A percentile compares a stretch with the other conserved stretches of the same genome.
Conservation (phyloP, 1,284 basidiomycete genomes). For the Apiotrichum akiyoshidainum region DNA sequence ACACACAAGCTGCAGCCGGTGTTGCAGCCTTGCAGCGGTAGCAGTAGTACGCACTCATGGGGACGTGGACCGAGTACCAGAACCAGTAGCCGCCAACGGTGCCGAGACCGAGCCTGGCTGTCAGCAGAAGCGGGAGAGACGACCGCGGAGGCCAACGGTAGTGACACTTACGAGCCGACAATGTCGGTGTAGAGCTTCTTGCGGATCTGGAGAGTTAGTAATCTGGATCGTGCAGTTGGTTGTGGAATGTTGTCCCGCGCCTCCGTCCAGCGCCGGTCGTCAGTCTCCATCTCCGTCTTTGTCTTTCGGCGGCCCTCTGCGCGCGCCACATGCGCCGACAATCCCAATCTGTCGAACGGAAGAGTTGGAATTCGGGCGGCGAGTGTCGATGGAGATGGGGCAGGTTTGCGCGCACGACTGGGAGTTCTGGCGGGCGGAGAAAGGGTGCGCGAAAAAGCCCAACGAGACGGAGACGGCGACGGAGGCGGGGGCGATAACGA, state of each 20-base stretch:
- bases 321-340: too few species aligned
- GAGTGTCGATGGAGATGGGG: neutral
- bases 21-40: neutral
- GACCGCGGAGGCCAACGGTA: neutral
- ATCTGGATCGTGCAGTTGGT: neutral
- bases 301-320: too few species aligned
- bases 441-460: too few species aligned
- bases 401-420: neutral
- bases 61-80: constrained; percentile 22
- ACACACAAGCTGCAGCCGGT: too few species aligned
- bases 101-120: constrained; percentile 18
- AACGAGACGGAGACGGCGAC: neutral
- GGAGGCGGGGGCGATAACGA: neutral
- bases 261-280: neutral
- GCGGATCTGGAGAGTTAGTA: constrained; percentile 13
- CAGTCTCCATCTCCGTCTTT: too few species aligned
- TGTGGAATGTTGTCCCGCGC: neutral
- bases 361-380: too few species aligned
- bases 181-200: constrained; percentile 18
- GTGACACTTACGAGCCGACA: constrained; percentile 7
- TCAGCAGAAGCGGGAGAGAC: neutral
- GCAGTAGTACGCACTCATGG: constrained; percentile 15
- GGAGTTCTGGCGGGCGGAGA: neutral
- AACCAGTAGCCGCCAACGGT: constrained; percentile 18
- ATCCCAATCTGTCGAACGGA: too few species aligned